A percentile compares a stretch with the other conserved stretches of the same genome.
These are phyloP conservation scores for Aphanomyces cochlioides DNA, from an alignment of 352 stramenopile genomes.

Conservation along the genomic window DNA sequence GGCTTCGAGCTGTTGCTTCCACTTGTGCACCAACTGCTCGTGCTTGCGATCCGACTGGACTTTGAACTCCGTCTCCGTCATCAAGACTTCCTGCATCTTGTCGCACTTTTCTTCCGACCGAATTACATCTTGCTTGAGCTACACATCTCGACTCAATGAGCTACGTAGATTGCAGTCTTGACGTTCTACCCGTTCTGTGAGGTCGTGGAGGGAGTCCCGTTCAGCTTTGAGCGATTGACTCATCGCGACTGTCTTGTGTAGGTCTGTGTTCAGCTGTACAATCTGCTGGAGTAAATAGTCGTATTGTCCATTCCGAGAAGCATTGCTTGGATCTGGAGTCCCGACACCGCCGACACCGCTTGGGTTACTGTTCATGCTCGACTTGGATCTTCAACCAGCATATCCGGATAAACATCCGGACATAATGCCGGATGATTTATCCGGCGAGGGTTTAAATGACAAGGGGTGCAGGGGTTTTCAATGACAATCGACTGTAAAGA, in stretches of 20 bases:
- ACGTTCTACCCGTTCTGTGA: constrained; percentile 46
- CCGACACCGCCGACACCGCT: not conserved
- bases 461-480: no score
- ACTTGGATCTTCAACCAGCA: no score
- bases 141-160: not conserved
- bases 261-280: constrained; percentile 76
- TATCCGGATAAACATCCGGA: no score
- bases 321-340: not conserved
- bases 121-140: constrained; percentile 66
- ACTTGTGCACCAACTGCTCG: constrained; percentile 76
- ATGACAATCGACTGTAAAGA: no score
- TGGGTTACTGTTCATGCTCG: no score
- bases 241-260: constrained; percentile 77
- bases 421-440: no score
- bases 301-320: constrained; percentile 40
- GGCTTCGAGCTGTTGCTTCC: constrained; percentile 77
- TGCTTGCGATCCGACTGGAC: constrained; percentile 79
- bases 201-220: constrained; percentile 59
- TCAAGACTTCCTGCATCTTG: constrained; percentile 71
- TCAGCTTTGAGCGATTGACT: constrained; percentile 75
- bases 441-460: no score
- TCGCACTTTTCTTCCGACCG: constrained; percentile 69
- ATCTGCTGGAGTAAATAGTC: constrained; percentile 76
- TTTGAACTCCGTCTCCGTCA: constrained; percentile 81
- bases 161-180: not conserved